phyloP scores from a whole-genome alignment of 2,329 filamentous ascomycete species.

The Paracoccidioides brasiliensis region DNA sequence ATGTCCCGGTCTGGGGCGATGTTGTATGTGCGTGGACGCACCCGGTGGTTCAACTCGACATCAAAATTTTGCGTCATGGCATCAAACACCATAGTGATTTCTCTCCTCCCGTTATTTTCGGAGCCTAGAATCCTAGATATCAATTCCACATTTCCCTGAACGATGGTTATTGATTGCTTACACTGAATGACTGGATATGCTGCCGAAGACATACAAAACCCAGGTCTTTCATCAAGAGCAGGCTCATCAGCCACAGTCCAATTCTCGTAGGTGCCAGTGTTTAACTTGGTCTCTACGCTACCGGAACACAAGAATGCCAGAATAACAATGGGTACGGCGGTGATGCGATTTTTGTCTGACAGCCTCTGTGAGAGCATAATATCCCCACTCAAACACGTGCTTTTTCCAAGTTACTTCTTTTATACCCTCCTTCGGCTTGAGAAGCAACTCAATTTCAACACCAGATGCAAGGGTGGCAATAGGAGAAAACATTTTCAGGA shows the following conservation, averaged over 20 bases:
- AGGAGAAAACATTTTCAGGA: too few species aligned
- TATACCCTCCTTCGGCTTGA: not conserved
- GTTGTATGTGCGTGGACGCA: not conserved
- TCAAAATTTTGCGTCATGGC: not conserved
- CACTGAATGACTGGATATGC: not conserved
- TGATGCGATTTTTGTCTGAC: not conserved
- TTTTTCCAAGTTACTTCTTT: not conserved
- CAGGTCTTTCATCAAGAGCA: not conserved
- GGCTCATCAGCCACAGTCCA: not conserved
- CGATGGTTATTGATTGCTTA: not conserved
- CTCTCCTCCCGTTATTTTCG: not conserved
- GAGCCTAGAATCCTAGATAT: not conserved
- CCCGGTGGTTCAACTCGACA: not conserved
- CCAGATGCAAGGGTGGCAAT: not conserved
- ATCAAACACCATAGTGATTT: not conserved
- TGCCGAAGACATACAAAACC: not conserved
- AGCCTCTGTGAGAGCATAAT: too few species aligned
- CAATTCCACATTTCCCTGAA: not conserved
- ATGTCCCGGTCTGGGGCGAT: not conserved
- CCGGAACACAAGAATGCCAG: not conserved
- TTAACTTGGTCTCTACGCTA: not conserved
- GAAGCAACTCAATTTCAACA: not conserved
- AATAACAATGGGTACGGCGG: not conserved
- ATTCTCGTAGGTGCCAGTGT: not conserved
- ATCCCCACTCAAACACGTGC: too few species aligned